A percentile compares a stretch with the other conserved stretches of the same genome.
These are phyloP conservation scores for Exidia glandulosa DNA, from an alignment of 768 basidiomycete species.

Conservation along the genomic window DNA sequence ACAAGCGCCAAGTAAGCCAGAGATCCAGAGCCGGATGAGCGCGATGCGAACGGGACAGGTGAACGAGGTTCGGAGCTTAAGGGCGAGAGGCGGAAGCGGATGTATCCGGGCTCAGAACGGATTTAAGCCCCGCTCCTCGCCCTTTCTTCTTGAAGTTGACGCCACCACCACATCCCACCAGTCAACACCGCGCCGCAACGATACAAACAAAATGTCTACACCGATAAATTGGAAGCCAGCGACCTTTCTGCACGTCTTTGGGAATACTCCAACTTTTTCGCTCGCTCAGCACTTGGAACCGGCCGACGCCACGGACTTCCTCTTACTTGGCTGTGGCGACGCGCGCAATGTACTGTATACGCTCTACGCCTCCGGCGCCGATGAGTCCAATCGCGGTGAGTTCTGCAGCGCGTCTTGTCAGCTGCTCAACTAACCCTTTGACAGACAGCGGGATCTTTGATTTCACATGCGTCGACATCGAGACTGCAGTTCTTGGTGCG, in stretches of 20 bases:
- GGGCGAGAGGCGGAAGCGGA: too few relatives aligned
- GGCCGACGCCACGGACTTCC: background rate
- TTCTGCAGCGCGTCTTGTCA: background rate
- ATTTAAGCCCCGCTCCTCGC: too few relatives aligned
- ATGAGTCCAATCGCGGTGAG: background rate
- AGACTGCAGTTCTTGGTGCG: constrained; percentile 10
- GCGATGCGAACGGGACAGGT: too few relatives aligned
- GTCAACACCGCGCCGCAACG: too few relatives aligned
- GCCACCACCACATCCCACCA: too few relatives aligned
- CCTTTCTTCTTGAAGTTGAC: too few relatives aligned
- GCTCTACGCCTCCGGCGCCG: background rate
- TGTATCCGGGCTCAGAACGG: too few relatives aligned
- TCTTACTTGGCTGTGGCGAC: constrained; percentile 10
- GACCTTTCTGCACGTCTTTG: background rate
- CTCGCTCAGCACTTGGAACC: background rate
- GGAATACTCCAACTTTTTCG: background rate
- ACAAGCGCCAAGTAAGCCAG: too few relatives aligned
- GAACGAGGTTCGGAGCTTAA: too few relatives aligned
- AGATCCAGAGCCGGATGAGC: too few relatives aligned
- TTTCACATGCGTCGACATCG: constrained; percentile 11
- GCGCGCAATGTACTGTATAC: constrained; percentile 10
- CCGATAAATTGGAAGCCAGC: background rate
- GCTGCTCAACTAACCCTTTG: background rate
- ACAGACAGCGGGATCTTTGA: constrained; percentile 3
- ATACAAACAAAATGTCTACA: too few relatives aligned